Conservation (phyloP, 73 alveolate species). For the Effrenium voratum region DNA sequence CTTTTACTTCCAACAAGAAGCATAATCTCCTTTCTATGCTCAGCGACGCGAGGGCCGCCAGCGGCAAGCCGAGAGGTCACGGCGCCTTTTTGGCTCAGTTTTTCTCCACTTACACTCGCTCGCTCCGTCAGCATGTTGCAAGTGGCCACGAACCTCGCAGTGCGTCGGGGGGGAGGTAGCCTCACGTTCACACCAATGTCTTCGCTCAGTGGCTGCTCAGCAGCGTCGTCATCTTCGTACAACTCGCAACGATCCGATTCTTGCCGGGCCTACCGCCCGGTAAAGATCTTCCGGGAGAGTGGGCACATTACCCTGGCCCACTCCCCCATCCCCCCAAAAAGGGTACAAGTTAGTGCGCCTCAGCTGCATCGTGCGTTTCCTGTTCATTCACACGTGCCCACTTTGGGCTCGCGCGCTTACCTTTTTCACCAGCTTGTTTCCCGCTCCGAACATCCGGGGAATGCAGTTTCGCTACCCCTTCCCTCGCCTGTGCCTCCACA, state of each 20-base stretch:
- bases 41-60: conserved; percentile 36
- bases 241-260: background rate
- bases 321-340: conserved; percentile 28
- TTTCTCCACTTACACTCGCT: background rate
- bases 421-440: background rate
- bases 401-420: background rate
- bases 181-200: background rate
- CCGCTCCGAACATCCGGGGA: background rate
- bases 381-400: background rate
- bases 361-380: background rate
- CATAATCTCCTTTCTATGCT: background rate
- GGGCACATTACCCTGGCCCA: conserved; percentile 16
- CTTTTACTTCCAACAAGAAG: background rate
- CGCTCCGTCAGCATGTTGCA: background rate
- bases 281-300: background rate
- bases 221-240: background rate
- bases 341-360: background rate
- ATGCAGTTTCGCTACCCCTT: background rate
- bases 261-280: background rate
- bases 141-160: conserved; percentile 53
- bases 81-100: background rate
- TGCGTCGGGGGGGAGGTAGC: conserved; percentile 34
- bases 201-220: background rate
- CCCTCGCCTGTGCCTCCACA: background rate
- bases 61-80: conserved; percentile 43